Base-by-base conservation (phyloP, 768 basidiomycete species). In the Pholiota molesta region DNA sequence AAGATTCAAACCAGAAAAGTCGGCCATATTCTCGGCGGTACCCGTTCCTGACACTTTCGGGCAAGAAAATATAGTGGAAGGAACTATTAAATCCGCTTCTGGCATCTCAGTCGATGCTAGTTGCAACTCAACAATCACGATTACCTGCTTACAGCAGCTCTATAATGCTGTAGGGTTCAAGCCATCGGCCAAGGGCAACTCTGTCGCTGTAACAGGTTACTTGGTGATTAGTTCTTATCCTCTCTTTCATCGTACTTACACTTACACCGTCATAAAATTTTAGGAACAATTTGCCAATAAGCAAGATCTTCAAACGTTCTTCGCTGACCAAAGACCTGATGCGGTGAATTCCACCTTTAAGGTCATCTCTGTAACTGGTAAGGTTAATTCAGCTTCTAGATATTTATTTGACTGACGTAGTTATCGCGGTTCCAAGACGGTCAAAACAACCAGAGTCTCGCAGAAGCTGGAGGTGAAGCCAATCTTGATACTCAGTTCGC, bases 401-500 rank as follows among this genome's bases (percentile, higher is more conserved):
- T 7, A 13, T 7, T 23, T 9, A 49, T 10, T 19, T 49, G 8
- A 17, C 31, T 57, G 9, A 57, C 5, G 16, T 3, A 40, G 31
- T 31, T 57, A 57, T 0, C 2, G 29, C 6, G 14, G n/a, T 5
- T 57, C 2, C n/a, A 56, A 88, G 89, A 82, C 54, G 88, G 87
- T 3, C 31, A 72, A 62, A 89, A 91, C 68, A 78, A 81, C 61
- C 88, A 91, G 68, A 83, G 65, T 45, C 40, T 74, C 21, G 69
- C 66, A 0, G 73, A 74, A n/a, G 84, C 88, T 19, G 88, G 88
- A 1, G 67, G 55, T 3, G 90, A 92, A 69, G 90, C 88, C 3
- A 79, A 86, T 60, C 73, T 90, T 23, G 88, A 90, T 61, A 79
- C 81, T 5, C 87, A 90, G 66, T 87, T 84, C 68, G 85, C 81